Base-by-base conservation (phyloP, 306 rosid genomes). In the Pterocarpus santalinus region DNA sequence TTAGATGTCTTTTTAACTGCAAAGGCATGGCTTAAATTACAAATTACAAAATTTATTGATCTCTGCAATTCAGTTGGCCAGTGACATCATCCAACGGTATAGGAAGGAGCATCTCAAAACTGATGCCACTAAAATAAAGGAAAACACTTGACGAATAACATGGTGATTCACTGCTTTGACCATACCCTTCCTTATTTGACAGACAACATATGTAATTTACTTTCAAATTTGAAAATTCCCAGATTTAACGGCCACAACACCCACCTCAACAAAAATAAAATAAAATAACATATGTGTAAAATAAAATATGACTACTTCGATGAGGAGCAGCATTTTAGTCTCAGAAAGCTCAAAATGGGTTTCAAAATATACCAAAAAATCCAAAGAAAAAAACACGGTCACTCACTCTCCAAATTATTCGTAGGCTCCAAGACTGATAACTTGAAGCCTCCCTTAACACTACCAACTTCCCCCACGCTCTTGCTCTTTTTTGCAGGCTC, bases 401-500 rank as follows among this genome's bases (percentile, higher is more conserved):
- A 79, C 97, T 87, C 77, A 95, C 97, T 65, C 56, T 90, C 93
- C 65, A 66, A 83, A 77, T 67, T 85, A 76, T 7, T 68, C 13
- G 84, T 35, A 62, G 86, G 82, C 83, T 77, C 89, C 81, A 43
- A 2, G 8, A 68, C 44, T 16, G 91, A 81, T 46, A 64, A 41
- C 87, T 79, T 82, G 56, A 80, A 65, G 43, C 71, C 85, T 58
- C 73, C 82, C 53, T 65, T 67, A 16, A n/a, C 61, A 55, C 32
- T 4, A 55, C 55, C 68, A 84, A 49, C 86, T 75, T 83, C 78
- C 43, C 66, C 84, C 55, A 51, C 64, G 39, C 69, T 84, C 90
- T 89, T 93, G 73, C 80, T 85, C 90, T 86, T 91, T 86, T 90
- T 93, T 11, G 83, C 60, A 65, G 90, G 83, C 69, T 73, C 92